phyloP scores from a whole-genome alignment of 257 asterid species.

The Nemophila menziesii region DNA sequence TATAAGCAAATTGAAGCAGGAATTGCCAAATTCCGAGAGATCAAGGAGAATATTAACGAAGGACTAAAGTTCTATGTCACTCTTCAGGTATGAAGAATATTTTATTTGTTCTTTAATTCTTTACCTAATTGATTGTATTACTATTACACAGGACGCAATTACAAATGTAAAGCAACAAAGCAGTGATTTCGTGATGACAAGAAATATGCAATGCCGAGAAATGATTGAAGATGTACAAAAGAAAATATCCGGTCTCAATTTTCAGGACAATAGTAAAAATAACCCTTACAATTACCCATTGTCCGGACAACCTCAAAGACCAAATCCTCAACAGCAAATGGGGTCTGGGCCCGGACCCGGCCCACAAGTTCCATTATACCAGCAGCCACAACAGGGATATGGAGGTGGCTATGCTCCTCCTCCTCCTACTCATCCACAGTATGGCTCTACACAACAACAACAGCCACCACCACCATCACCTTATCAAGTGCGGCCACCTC shows the following conservation, averaged over 20 bases:
- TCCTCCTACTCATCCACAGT: slow-evolving; percentile 30
- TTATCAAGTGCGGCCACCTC: slow-evolving; percentile 43
- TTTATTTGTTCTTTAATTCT: not conserved
- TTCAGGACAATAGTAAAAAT: slow-evolving; percentile 58
- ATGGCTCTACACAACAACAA: slow-evolving; percentile 47
- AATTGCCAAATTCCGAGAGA: slow-evolving; percentile 68
- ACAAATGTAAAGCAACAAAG: slow-evolving; percentile 81
- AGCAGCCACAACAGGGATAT: slow-evolving; percentile 53
- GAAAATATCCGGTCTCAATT: slow-evolving; percentile 73
- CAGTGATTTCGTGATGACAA: slow-evolving; percentile 84
- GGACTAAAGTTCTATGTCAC: slow-evolving; percentile 91
- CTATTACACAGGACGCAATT: slow-evolving; percentile 69
- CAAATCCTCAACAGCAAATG: slow-evolving; percentile 44
- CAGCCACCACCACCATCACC: slow-evolving; percentile 61
- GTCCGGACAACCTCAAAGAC: slow-evolving; percentile 42
- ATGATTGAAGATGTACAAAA: slow-evolving; percentile 90
- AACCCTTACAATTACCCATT: slow-evolving; percentile 43
- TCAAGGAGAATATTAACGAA: slow-evolving; percentile 88
- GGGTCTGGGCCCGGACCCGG: slow-evolving; percentile 29
- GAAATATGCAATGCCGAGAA: slow-evolving; percentile 89
- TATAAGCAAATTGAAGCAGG: slow-evolving; percentile 97
- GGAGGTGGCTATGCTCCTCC: slow-evolving; percentile 39
- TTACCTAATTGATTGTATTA: no score
- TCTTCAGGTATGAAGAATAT: slow-evolving; percentile 55
- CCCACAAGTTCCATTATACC: slow-evolving; percentile 43